Conservation (phyloP, 495 filamentous ascomycete genomes). For the Annulohypoxylon stygium region DNA sequence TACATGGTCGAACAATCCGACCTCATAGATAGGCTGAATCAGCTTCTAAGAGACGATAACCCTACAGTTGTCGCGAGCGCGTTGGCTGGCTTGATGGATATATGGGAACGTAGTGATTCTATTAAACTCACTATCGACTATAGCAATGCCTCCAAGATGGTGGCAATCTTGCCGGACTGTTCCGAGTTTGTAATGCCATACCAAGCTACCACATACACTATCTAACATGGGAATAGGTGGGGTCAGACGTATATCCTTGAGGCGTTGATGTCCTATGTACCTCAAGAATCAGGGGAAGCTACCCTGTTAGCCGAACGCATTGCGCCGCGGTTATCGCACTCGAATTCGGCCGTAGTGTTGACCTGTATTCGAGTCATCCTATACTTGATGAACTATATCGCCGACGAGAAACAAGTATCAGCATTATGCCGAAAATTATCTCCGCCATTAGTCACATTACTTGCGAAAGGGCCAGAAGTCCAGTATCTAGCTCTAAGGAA, state of each 20-base stretch:
- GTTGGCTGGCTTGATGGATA: conserved; percentile 92
- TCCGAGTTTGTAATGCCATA: conserved; percentile 81
- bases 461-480: conserved; percentile 96
- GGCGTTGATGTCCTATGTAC: conserved; percentile 97
- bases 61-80: conserved; percentile 97
- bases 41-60: conserved; percentile 93
- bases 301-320: conserved; percentile 92
- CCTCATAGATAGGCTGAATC: conserved; percentile 91
- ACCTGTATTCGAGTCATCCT: conserved; percentile 96
- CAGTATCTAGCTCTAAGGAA: conserved; percentile 97
- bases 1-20: conserved; percentile 90
- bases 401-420: conserved; percentile 90
- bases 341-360: conserved; percentile 95
- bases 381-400: conserved; percentile 99
- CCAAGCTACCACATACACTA: not conserved
- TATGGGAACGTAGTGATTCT: conserved; percentile 96
- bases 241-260: conserved; percentile 99
- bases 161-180: conserved; percentile 95
- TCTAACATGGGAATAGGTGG: conserved; percentile 74
- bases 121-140: conserved; percentile 99
- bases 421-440: conserved; percentile 93
- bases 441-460: conserved; percentile 91
- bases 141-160: conserved; percentile 95
- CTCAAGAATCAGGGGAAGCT: conserved; percentile 89
- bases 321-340: conserved; percentile 91